Percentiles rank a stretch among this genome's conserved stretches.
phyloP scores from a whole-genome alignment of 495 filamentous ascomycete species.

The Stereocaulon alpinum region DNA sequence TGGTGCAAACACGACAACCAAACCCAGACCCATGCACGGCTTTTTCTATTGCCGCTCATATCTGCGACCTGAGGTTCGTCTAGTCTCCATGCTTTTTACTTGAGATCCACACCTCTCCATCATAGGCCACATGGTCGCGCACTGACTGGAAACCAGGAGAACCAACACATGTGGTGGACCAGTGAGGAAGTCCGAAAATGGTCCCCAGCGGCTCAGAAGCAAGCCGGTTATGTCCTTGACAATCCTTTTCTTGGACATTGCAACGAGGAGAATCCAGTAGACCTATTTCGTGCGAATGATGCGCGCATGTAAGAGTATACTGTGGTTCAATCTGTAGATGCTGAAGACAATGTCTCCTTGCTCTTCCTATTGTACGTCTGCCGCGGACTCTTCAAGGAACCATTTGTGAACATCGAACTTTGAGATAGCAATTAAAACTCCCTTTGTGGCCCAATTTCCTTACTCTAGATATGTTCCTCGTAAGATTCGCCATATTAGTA shows the following conservation, averaged over 20 bases:
- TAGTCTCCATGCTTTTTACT: too few species aligned
- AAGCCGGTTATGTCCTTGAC: slow-evolving; percentile 9
- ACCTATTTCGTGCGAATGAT: slow-evolving; percentile 3
- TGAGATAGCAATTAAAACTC: too few species aligned
- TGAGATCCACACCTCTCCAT: too few species aligned
- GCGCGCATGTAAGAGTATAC: background rate
- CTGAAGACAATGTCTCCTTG: too few species aligned
- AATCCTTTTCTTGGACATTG: slow-evolving; percentile 3
- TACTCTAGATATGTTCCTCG: too few species aligned
- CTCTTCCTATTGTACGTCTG: too few species aligned
- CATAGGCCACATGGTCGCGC: too few species aligned
- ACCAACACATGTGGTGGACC: slow-evolving; percentile 14
- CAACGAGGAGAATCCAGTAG: slow-evolving; percentile 1
- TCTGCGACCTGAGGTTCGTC: background rate
- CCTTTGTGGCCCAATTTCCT: too few species aligned
- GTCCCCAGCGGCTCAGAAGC: slow-evolving; percentile 11
- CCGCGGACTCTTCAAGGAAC: too few species aligned
- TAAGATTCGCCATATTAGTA: too few species aligned
- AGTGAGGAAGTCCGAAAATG: slow-evolving; percentile 10
- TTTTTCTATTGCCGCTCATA: slow-evolving; percentile 9
- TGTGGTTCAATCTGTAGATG: too few species aligned
- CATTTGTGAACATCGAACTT: too few species aligned
- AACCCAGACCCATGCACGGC: background rate
- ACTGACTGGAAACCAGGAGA: slow-evolving; percentile 9
- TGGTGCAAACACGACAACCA: slow-evolving; percentile 1